Evolutionary conservation across 371 early-diverging fungal species (phyloP).

Genomic region (Mucor racemosus): DNA sequence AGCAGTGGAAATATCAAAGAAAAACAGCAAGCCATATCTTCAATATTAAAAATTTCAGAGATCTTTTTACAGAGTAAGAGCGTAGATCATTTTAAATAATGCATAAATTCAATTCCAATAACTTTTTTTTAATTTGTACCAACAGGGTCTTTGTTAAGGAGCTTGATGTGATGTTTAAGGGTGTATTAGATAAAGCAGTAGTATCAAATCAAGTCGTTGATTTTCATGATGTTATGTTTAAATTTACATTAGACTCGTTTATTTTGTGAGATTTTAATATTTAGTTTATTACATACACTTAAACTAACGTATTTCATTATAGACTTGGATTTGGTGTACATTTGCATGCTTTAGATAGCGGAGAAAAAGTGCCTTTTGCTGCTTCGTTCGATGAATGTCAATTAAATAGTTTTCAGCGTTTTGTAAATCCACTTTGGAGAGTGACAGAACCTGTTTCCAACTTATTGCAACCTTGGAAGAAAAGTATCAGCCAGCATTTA

Average conservation of each 20-base stretch:
- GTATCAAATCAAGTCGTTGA: slow-evolving; percentile 44
- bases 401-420: slow-evolving; percentile 46
- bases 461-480: slow-evolving; percentile 35
- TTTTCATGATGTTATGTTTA: slow-evolving; percentile 63
- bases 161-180: slow-evolving; percentile 25
- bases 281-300: neutral
- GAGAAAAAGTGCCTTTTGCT: slow-evolving; percentile 53
- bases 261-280: slow-evolving; percentile 23
- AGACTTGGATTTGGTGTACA: slow-evolving; percentile 56
- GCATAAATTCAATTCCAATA: neutral
- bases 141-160: slow-evolving; percentile 45
- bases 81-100: neutral
- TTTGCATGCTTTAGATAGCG: slow-evolving; percentile 37
- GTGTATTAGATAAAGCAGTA: slow-evolving; percentile 42
- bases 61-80: slow-evolving; percentile 51
- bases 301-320: neutral
- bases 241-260: slow-evolving; percentile 65
- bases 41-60: slow-evolving; percentile 57
- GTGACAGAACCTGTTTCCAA: slow-evolving; percentile 41
- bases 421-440: slow-evolving; percentile 58
- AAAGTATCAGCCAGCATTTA: slow-evolving; percentile 45
- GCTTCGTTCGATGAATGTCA: slow-evolving; percentile 53
- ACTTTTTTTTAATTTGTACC: neutral
- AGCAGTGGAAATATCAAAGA: slow-evolving; percentile 47
- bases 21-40: slow-evolving; percentile 58